phyloP scores from a whole-genome alignment of 2,329 filamentous ascomycete species.

The Arthroderma sp. region DNA sequence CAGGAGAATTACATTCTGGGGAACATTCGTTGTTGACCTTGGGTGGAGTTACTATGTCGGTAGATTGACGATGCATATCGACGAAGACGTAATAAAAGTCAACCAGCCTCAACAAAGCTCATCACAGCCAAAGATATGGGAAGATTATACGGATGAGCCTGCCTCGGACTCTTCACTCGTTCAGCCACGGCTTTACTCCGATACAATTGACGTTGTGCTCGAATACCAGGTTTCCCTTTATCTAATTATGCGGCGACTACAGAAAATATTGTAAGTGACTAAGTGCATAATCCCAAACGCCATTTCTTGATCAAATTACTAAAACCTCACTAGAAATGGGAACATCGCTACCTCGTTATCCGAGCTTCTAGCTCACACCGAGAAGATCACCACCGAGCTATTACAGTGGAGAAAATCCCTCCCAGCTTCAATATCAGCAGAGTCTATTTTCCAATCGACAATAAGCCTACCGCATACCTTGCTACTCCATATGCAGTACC shows the following conservation, averaged over 20 bases:
- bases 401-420: conserved; percentile 8
- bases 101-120: conserved; percentile 1
- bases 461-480: conserved; percentile 12
- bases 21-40: conserved; percentile 18
- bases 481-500: conserved; percentile 11
- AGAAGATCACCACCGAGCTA: conserved; percentile 6
- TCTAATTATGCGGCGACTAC: conserved; percentile 9
- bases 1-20: conserved; percentile 20
- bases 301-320: neutral
- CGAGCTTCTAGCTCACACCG: conserved; percentile 6
- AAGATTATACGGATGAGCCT: conserved; percentile 5
- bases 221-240: conserved; percentile 10
- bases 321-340: conserved; percentile 5
- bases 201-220: conserved; percentile 9
- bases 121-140: conserved; percentile 4
- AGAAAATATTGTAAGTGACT: conserved; percentile 10
- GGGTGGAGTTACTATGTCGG: conserved; percentile 12
- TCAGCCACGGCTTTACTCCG: conserved; percentile 1
- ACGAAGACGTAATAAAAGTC: conserved; percentile 7
- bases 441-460: conserved; percentile 1
- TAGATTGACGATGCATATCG: conserved; percentile 8
- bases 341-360: conserved; percentile 8
- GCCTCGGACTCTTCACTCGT: neutral
- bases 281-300: no score
- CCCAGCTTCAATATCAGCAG: conserved; percentile 5